phyloP scores from a whole-genome alignment of 1,139 yeast species.

The Scheffersomyces insectosa region DNA sequence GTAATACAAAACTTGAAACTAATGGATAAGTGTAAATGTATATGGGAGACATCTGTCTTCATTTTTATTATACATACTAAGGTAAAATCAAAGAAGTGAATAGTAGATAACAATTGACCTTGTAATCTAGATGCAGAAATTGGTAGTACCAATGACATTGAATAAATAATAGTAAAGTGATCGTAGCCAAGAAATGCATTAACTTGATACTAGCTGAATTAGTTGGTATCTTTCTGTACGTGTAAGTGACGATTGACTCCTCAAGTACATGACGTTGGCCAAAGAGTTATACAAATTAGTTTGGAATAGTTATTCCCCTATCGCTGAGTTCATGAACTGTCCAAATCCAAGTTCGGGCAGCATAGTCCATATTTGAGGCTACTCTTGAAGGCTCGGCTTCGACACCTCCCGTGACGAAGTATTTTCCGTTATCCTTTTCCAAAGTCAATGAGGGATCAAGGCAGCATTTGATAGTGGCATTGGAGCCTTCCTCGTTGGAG shows the following conservation, averaged over 20 bases:
- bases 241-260: too few species aligned
- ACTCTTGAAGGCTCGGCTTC: slow-evolving; percentile 56
- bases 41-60: neutral
- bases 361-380: slow-evolving; percentile 61
- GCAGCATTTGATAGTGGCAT: slow-evolving; percentile 65
- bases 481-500: slow-evolving; percentile 68
- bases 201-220: too few species aligned
- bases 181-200: too few species aligned
- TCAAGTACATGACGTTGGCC: too few species aligned
- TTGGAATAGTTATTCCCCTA: slow-evolving; percentile 34
- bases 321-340: slow-evolving; percentile 61
- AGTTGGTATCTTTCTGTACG: too few species aligned
- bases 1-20: too few species aligned
- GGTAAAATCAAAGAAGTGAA: too few species aligned
- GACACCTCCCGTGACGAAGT: slow-evolving; percentile 60
- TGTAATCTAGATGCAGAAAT: too few species aligned
- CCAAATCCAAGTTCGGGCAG: slow-evolving; percentile 84
- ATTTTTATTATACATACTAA: too few species aligned
- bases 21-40: neutral
- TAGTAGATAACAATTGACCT: too few species aligned
- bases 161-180: too few species aligned
- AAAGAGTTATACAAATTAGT: neutral
- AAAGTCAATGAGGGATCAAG: slow-evolving; percentile 52
- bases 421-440: slow-evolving; percentile 67
- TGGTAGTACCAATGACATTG: too few species aligned